Base-by-base conservation (phyloP, 768 basidiomycete species). In the Tulasnella sp. region DNA sequence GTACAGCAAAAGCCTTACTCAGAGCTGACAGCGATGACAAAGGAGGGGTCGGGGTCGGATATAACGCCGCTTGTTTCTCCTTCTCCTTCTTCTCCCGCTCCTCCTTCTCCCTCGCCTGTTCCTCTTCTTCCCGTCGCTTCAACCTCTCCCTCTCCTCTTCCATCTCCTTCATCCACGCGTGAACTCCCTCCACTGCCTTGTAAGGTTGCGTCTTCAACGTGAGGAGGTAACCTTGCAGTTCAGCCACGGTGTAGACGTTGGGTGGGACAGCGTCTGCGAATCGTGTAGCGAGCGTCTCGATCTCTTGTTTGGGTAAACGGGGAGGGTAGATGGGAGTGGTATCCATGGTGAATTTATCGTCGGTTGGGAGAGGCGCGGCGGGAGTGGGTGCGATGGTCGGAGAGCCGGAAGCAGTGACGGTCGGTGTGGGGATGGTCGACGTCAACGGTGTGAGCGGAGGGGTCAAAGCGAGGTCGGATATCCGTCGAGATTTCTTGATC, bases 191-290 rank as follows among this genome's bases (percentile, higher is more conserved):
- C 2, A 69, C 66, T 22, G 69, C 68, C 30, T 63, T 63, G 49
- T 65, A 59, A 12, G 70, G 68, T 22, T 65, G 22, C 30, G 65
- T 63, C 65, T 71, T 67, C 62, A 67, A 67, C 15, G 67, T 55
- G 63, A 84, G 70, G 11, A 83, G 71, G 66, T 76, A 83, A 0
- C 80, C 80, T 64, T 83, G 82, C 1, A 85, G 71, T 57, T 82
- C 79, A 0, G 83, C 81, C 0, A 79, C 78, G 29, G 79, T 78
- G 64, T 82, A 79, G 59, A 75, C 73, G 48, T 74, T 63, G 10
- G 73, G 67, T 0, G 82, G 80, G 22, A 83, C 67, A 2, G 60
- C 59, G 0, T 66, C 61, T 0, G 75, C 70, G 64, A 82, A 83
- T 25, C 66, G 46, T 2, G 65, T 58, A 0, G 78, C 75, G n/a